phyloP scores from a whole-genome alignment of 1,284 basidiomycete species.

The Ceratobasidium sp. region DNA sequence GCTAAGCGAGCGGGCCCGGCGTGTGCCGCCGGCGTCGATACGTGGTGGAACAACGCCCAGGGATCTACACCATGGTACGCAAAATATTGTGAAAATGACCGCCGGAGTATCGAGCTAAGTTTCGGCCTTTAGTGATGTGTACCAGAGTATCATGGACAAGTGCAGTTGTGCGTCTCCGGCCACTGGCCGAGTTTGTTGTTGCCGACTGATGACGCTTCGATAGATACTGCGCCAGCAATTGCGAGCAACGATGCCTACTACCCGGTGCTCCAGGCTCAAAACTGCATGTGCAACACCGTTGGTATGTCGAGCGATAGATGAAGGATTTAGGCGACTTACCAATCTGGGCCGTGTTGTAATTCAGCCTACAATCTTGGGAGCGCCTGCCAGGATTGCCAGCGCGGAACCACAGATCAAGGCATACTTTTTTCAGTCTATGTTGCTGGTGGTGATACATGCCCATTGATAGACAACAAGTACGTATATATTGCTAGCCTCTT shows the following conservation, averaged over 20 bases:
- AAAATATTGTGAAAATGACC: not conserved
- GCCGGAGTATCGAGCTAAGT: not conserved
- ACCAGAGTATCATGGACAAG: slow-evolving; percentile 40
- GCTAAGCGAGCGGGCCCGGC: slow-evolving; percentile 33
- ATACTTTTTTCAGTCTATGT: slow-evolving; percentile 21
- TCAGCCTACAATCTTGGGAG: slow-evolving; percentile 44
- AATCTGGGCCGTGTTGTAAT: slow-evolving; percentile 6
- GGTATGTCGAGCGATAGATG: slow-evolving; percentile 10
- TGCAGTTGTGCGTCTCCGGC: slow-evolving; percentile 23
- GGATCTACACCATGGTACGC: slow-evolving; percentile 33
- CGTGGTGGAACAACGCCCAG: slow-evolving; percentile 43
- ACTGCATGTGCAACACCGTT: slow-evolving; percentile 43
- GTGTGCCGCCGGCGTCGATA: slow-evolving; percentile 9
- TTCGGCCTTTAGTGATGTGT: slow-evolving; percentile 29
- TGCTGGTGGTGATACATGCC: slow-evolving; percentile 28
- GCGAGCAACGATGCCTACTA: slow-evolving; percentile 24
- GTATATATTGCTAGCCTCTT: not conserved
- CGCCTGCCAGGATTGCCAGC: slow-evolving; percentile 45
- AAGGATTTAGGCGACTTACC: slow-evolving; percentile 3
- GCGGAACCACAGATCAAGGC: slow-evolving; percentile 32
- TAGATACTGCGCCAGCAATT: slow-evolving; percentile 28
- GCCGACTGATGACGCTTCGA: slow-evolving; percentile 31
- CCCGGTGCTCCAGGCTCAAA: slow-evolving; percentile 25
- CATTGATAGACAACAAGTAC: not conserved
- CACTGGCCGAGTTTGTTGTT: slow-evolving; percentile 17